Evolutionary conservation across 1,284 basidiomycete genomes (phyloP), one percentile per base, ranked within the genome.

Genomic region (Filobasidium uniguttulatum): DNA sequence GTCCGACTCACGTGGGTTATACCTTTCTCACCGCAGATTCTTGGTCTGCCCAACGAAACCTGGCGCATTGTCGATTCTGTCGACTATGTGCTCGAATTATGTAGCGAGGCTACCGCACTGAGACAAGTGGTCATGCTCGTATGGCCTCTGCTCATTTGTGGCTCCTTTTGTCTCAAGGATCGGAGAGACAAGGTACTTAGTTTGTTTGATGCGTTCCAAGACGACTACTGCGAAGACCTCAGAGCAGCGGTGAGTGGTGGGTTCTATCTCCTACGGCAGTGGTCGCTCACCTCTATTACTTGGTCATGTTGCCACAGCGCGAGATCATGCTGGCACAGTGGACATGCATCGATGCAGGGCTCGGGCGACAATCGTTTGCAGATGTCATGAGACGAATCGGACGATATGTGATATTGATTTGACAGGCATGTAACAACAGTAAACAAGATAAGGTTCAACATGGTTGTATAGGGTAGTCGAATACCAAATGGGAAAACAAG

Each of bases 141-240:
- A 23, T 62, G 61, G 61, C 62, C 62, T 6, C 50, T 64, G 12
- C 48, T 64, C 15, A 60, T 64, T 38, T 59, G 60, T 5, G 62
- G 62, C 0, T 48, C 55, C 4, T 33, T 29, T 30, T 61, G 60
- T 35, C 47, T 49, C 10, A 9, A 52, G 4, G 40, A 43, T 1
- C 45, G 3, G 44, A 23, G 29, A 25, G 59, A 33, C 34, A 54
- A 19, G 43, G 60, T 62, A 12, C 20, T 48, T 5, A 53, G 49
- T 17, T 30, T 62, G 12, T 57, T 61, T 22, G 46, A 38, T 9
- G 60, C 60, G 3, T 59, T 63, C 38, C 50, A 55, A 26, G 51
- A 36, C 12, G 59, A 63, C 33, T 63, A 63, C 36, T 60, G 58
- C 36, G 58, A 62, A 34, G 62, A 63, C 46, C 52, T 63, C 7